Conservation (phyloP, 208 protist genomes). For the Blechomonas ayalai region DNA sequence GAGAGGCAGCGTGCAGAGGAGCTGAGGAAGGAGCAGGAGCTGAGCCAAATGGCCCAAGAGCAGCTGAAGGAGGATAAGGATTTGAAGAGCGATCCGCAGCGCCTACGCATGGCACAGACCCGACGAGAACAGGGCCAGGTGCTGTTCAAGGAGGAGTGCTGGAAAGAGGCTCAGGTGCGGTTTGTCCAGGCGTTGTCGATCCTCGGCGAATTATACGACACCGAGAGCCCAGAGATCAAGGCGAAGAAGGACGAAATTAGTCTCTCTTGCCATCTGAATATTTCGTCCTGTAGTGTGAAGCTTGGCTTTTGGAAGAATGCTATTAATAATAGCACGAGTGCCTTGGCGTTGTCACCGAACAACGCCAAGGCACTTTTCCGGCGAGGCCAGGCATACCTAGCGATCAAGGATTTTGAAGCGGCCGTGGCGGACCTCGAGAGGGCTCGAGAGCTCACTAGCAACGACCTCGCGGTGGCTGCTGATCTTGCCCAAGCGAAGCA, state of each 20-base stretch:
- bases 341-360: conserved; percentile 34
- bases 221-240: conserved; percentile 38
- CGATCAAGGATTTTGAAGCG: conserved; percentile 40
- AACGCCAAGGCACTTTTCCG: conserved; percentile 67
- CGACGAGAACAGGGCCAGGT: conserved; percentile 60
- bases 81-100: conserved; percentile 71
- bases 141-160: conserved; percentile 68
- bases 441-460: conserved; percentile 22
- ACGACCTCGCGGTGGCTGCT: conserved; percentile 34
- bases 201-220: conserved; percentile 63
- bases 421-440: conserved; percentile 41
- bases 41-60: conserved; percentile 34
- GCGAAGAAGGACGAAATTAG: conserved; percentile 35
- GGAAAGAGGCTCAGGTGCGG: conserved; percentile 53
- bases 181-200: conserved; percentile 67
- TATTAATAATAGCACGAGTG: conserved; percentile 59
- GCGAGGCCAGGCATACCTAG: conserved; percentile 44
- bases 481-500: conserved; percentile 30
- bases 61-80: conserved; percentile 44
- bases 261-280: conserved; percentile 81
- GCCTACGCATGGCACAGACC: conserved; percentile 54
- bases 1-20: conserved; percentile 18
- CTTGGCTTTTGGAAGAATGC: conserved; percentile 50
- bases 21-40: conserved; percentile 35
- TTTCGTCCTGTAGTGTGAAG: conserved; percentile 65